phyloP scores from a whole-genome alignment of 179 eudicot genomes.

The Silene coronaria region DNA sequence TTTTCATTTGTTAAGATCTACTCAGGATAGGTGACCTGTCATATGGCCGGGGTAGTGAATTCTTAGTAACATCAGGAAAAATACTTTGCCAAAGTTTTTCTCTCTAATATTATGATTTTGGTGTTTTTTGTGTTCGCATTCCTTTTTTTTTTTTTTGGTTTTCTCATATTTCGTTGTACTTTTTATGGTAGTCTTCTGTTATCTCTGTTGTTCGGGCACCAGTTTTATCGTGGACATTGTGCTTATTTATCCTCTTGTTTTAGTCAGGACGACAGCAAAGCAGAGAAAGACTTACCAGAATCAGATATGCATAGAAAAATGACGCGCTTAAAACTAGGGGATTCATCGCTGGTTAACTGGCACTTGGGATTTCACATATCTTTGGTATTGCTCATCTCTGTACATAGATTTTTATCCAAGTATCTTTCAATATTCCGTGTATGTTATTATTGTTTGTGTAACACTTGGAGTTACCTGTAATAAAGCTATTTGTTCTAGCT shows the following conservation, averaged over 20 bases:
- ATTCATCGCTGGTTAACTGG: constrained; percentile 80
- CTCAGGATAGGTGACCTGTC: neutral
- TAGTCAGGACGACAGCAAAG: constrained; percentile 70
- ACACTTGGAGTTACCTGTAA: neutral
- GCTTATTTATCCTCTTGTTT: constrained; percentile 16
- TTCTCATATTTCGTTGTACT: neutral
- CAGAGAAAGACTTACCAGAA: constrained; percentile 48
- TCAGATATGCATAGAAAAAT: constrained; percentile 49
- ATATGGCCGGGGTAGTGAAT: neutral
- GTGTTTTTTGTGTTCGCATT: neutral
- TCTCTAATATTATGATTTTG: neutral
- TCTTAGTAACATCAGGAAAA: neutral
- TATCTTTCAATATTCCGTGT: neutral
- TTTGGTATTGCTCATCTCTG: constrained; percentile 48
- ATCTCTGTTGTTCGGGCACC: neutral
- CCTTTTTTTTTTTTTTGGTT: neutral
- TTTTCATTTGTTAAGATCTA: neutral
- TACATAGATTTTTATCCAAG: constrained; percentile 6
- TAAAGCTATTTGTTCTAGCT: neutral
- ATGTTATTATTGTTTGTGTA: neutral
- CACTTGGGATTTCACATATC: constrained; percentile 90
- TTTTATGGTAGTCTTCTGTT: neutral
- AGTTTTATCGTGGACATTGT: neutral
- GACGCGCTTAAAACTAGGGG: constrained; percentile 53
- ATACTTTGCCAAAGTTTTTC: neutral